Percentiles rank a stretch among this genome's conserved stretches.
Conservation (phyloP, 1,284 basidiomycete species). For the Ustilago nuda region DNA sequence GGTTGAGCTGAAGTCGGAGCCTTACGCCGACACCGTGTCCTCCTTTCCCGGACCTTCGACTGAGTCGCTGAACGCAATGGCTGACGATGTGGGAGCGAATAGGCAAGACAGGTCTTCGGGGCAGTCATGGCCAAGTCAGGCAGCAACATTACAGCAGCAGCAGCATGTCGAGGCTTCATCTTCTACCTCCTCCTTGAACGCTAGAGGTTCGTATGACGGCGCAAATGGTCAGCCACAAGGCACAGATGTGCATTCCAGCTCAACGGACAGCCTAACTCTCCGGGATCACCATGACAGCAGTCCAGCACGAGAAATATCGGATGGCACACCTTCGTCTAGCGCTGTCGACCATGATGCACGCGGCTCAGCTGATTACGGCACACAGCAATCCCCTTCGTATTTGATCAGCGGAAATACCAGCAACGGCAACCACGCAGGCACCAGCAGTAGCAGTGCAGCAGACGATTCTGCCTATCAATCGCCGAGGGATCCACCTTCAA, state of each 20-base stretch:
- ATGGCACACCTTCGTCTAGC: conserved; percentile 8
- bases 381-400: conserved; percentile 21
- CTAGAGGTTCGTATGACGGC: background rate
- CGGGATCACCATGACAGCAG: conserved; percentile 1
- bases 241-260: conserved; percentile 1
- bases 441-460: conserved; percentile 11
- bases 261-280: background rate
- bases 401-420: conserved; percentile 4
- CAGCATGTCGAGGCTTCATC: background rate
- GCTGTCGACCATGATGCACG: conserved; percentile 1
- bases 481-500: conserved; percentile 12
- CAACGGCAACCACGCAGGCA: conserved; percentile 20
- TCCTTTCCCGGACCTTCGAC: background rate
- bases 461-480: conserved; percentile 27
- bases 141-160: conserved; percentile 1
- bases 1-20: conserved; percentile 1
- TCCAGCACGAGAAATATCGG: background rate
- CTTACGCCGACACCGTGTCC: background rate
- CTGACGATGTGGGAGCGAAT: conserved; percentile 3
- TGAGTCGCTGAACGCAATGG: background rate
- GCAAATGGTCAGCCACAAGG: background rate
- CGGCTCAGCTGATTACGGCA: conserved; percentile 5
- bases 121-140: conserved; percentile 13
- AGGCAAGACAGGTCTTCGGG: conserved; percentile 5
- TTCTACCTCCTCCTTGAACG: background rate